A percentile compares a stretch with the other conserved stretches of the same genome.
phyloP scores from a whole-genome alignment of 345 rosid genomes.

The Aquilaria sinensis region DNA sequence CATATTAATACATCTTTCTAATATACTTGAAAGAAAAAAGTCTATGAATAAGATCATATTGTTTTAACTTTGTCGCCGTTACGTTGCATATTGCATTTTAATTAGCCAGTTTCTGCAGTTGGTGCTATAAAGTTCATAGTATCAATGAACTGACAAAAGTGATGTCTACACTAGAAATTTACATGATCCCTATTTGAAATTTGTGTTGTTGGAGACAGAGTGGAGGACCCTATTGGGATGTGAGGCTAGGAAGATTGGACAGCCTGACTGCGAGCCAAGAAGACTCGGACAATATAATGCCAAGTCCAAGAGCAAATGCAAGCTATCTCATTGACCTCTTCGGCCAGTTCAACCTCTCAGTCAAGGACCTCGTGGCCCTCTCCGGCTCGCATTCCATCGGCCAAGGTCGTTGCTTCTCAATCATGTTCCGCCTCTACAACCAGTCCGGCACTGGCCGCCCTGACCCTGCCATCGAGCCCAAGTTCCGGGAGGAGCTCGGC shows the following conservation, averaged over 20 bases:
- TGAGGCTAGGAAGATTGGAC: constrained; percentile 75
- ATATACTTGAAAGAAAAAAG: no score
- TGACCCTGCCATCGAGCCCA: constrained; percentile 59
- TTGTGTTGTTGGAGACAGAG: constrained; percentile 30
- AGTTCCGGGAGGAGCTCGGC: constrained; percentile 42
- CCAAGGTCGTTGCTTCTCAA: constrained; percentile 78
- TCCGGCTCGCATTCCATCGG: constrained; percentile 97
- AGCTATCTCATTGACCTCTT: constrained; percentile 57
- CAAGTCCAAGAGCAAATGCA: constrained; percentile 87
- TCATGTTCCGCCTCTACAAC: constrained; percentile 83
- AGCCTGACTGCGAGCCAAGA: constrained; percentile 77
- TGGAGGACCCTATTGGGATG: constrained; percentile 88
- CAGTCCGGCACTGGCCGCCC: constrained; percentile 74
- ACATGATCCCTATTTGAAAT: no score
- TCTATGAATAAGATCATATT: no score
- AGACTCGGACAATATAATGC: constrained; percentile 66
- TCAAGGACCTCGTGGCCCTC: constrained; percentile 79
- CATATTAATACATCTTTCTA: no score
- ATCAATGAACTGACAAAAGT: no score
- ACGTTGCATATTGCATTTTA: no score
- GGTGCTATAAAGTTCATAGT: no score
- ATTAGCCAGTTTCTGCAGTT: no score
- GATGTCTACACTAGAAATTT: no score
- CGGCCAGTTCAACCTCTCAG: constrained; percentile 52
- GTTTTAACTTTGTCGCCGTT: no score